Conservation (phyloP, 2,329 filamentous ascomycete genomes). For the Ophiostoma angusticollis region DNA sequence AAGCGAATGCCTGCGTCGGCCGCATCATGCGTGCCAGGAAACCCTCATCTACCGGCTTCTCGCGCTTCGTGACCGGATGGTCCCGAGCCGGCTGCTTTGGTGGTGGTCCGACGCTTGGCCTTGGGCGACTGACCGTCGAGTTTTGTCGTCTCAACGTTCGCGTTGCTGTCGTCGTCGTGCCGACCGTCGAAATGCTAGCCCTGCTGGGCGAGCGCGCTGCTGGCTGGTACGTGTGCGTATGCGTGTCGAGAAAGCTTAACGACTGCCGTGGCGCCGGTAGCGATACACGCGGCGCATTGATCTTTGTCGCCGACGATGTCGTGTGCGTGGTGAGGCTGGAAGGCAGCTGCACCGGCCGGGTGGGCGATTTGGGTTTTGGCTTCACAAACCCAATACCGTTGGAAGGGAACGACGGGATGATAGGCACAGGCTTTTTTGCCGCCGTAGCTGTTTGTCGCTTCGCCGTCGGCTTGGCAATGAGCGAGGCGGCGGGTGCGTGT, state of each 20-base stretch:
- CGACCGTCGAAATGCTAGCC: constrained; percentile 24
- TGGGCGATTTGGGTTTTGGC: constrained; percentile 54
- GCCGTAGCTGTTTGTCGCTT: too few relatives aligned
- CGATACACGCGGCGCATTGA: constrained; percentile 27
- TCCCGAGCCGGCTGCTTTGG: constrained; percentile 43
- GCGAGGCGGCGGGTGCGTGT: constrained; percentile 14
- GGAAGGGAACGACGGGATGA: constrained; percentile 26
- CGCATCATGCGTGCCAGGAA: constrained; percentile 77
- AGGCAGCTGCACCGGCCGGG: constrained; percentile 53
- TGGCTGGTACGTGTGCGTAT: constrained; percentile 18
- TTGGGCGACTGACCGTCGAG: constrained; percentile 30
- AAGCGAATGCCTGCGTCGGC: constrained; percentile 56
- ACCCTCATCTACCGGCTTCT: constrained; percentile 49
- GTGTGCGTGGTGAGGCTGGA: constrained; percentile 58
- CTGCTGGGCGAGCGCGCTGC: constrained; percentile 34
- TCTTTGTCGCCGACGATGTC: constrained; percentile 54
- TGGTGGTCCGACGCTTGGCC: constrained; percentile 44
- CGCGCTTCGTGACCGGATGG: constrained; percentile 33
- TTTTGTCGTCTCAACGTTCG: constrained; percentile 31
- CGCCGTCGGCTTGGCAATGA: constrained; percentile 12
- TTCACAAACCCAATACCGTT: constrained; percentile 36
- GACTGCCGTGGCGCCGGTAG: constrained; percentile 28
- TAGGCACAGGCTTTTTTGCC: constrained; percentile 30
- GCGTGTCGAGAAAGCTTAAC: constrained; percentile 23
- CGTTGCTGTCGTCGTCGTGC: constrained; percentile 15